Base-by-base conservation (phyloP, 139 green algal genomes). In the Zygnema cylindricum region DNA sequence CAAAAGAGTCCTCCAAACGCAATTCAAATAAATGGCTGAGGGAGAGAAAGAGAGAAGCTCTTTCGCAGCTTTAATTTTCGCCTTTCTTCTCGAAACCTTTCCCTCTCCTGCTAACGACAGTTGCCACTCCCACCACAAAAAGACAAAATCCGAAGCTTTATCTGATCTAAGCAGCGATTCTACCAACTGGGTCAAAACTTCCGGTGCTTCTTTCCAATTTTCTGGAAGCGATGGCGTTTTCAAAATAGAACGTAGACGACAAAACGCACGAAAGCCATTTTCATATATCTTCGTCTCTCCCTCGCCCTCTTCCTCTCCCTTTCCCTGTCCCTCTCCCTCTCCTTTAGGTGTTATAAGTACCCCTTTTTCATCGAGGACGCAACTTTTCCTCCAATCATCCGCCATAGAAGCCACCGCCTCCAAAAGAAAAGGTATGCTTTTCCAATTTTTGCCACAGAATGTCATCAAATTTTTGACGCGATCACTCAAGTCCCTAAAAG, bases 1-100 rank as follows among this genome's bases (percentile, higher is more conserved):
- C 71, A 16, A 3, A 11, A 79, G 71, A 7, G 71, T 79, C 36
- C 71, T 41, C 71, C 71, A 79, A 7, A 79, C 71, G 71, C 71
- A 79, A 3, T 16, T 3, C 11, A 43, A 41, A 16, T n/a, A 16
- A 16, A 16, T 16, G 36, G 16, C 7, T 3, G 71, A 79, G 36
- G 71, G 71, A 16, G 11, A 40, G 7, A 79, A 3, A 23, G 71
- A 7, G 36, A 79, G 71, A 16, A 16, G 7, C 71, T 16, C 7
- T 11, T 16, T 3, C 7, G 71, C 71, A 16, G 7, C 3, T 3
- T 7, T 43, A 3, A 79, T 25, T 3, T 16, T 7, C 36, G 71
- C 71, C 16, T 43, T 3, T 16, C 71, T 3, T 11, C 11, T 43
- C 11, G 71, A 3, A 7, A 41, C 16, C 7, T 3, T 16, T 7